A percentile compares a stretch with the other conserved stretches of the same genome.
These are phyloP conservation scores for Psidium guajava DNA, from an alignment of 345 rosid genomes.

Conservation along the genomic window DNA sequence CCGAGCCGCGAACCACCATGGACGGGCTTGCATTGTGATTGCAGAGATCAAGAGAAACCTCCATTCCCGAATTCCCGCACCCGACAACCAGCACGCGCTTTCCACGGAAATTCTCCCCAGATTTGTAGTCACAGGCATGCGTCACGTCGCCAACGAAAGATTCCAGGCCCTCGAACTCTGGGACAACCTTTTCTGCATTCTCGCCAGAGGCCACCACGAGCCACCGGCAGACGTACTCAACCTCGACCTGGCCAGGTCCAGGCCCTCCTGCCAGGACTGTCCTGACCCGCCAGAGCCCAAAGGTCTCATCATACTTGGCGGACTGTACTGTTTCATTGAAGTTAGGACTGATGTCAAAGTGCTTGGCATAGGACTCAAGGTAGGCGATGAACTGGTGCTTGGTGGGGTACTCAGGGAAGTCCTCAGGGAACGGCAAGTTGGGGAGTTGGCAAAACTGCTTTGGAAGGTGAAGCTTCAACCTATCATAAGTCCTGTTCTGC, in stretches of 20 bases:
- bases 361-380: constrained; percentile 52
- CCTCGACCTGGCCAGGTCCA: constrained; percentile 16
- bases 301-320: constrained; percentile 54
- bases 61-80: constrained; percentile 95
- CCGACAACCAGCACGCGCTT: constrained; percentile 70
- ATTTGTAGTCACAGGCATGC: constrained; percentile 74
- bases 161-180: constrained; percentile 59
- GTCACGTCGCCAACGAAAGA: constrained; percentile 48
- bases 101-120: constrained; percentile 47
- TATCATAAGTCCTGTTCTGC: constrained; percentile 73
- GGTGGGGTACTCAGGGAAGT: constrained; percentile 72
- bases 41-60: constrained; percentile 72
- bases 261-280: constrained; percentile 27
- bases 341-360: constrained; percentile 48
- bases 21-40: constrained; percentile 62
- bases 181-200: constrained; percentile 73
- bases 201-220: constrained; percentile 88
- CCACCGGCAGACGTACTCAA: constrained; percentile 73
- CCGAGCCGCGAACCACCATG: constrained; percentile 79
- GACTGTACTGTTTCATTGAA: constrained; percentile 67
- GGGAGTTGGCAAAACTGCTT: constrained; percentile 76
- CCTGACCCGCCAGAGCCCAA: constrained; percentile 63
- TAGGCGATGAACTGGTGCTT: constrained; percentile 62
- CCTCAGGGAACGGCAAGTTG: constrained; percentile 43
- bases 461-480: constrained; percentile 86